Base-by-base conservation (phyloP, 2,329 filamentous ascomycete species). In the Pestalotiopsis sp. region DNA sequence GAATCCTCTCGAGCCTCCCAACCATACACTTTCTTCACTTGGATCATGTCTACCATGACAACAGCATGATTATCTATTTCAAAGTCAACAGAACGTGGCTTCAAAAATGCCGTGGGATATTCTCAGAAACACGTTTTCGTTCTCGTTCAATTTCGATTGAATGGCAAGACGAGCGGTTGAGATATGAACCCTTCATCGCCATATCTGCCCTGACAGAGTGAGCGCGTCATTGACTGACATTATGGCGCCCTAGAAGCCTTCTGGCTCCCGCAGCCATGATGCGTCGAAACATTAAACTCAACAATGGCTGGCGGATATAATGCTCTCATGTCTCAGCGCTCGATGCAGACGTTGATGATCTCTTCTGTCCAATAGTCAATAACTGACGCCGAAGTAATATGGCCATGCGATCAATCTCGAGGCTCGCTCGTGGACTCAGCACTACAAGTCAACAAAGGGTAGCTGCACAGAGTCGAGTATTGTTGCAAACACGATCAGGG, bases 211-310 rank as follows among this genome's bases (percentile, higher is more conserved):
- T 20, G 20, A 9, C 17, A 52, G 11, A 70, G 56, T 72, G 69
- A 71, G 64, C 68, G 64, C 72, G 69, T 72, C 71, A 72, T 73
- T n/a, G 57, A 31, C 45, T 57, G 49, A 63, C 38, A 52, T 20
- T 17, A 62, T 57, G 23, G 36, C 39, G 23, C 61, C 57, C 31
- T 20, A 38, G n/a, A 11, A 66, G 56, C 27, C 25, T 41, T 45
- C n/a, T 38, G 7, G 49, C 38, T 62, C 61, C 59, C 13, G 7
- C 11, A 67, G 63, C 62, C 20, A 67, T 70, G 49, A 61, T 65
- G 23, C 27, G 57, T 68, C 27, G n/a, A 65, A 61, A 41, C 12
- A 20, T 25, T 4, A 25, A 64, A 12, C n/a, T 23, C n/a, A 27
- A 25, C 20, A 20, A 25, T 45, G 36, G 38, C 14, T 25, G 20